These are phyloP conservation scores for Coniochaeta pulveracea DNA, from an alignment of 2,329 filamentous ascomycete genomes.

Conservation along the genomic window DNA sequence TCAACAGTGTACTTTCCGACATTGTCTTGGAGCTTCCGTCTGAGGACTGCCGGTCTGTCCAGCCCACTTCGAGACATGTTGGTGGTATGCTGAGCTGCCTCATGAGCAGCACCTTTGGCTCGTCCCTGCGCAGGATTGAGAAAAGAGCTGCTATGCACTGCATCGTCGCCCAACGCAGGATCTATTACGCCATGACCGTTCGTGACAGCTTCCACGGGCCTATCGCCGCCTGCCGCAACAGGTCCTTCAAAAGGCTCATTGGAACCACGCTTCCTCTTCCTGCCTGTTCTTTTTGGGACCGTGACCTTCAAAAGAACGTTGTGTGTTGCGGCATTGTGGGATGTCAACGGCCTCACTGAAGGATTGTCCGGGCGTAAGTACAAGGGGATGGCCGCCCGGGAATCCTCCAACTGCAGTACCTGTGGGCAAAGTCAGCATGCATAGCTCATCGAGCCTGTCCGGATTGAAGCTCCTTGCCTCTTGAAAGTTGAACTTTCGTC, in stretches of 20 bases:
- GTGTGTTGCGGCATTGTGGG: constrained; percentile 63
- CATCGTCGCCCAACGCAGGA: too few species aligned
- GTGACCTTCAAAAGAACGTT: constrained; percentile 81
- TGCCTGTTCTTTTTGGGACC: constrained; percentile 75
- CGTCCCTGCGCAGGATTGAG: too few species aligned
- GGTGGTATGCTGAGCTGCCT: too few species aligned
- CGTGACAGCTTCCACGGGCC: too few species aligned
- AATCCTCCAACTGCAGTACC: constrained; percentile 32
- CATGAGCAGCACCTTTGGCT: too few species aligned
- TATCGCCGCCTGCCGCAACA: too few species aligned
- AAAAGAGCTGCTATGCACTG: too few species aligned
- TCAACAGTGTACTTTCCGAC: constrained; percentile 54
- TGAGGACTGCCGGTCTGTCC: constrained; percentile 43
- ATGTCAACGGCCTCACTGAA: constrained; percentile 66
- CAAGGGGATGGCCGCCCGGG: constrained; percentile 47
- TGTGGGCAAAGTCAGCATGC: constrained; percentile 12
- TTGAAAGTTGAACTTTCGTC: constrained; percentile 23
- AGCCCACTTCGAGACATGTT: too few species aligned
- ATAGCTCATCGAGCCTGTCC: neutral
- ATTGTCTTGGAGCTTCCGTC: constrained; percentile 61
- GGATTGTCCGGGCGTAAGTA: constrained; percentile 72
- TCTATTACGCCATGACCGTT: too few species aligned
- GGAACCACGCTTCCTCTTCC: constrained; percentile 74
- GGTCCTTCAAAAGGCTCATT: constrained; percentile 49
- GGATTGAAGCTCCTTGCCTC: constrained; percentile 16